Evolutionary conservation across 2,329 filamentous ascomycete genomes (phyloP), one percentile per base, ranked within the genome.

Genomic region (Colletotrichum sp.): DNA sequence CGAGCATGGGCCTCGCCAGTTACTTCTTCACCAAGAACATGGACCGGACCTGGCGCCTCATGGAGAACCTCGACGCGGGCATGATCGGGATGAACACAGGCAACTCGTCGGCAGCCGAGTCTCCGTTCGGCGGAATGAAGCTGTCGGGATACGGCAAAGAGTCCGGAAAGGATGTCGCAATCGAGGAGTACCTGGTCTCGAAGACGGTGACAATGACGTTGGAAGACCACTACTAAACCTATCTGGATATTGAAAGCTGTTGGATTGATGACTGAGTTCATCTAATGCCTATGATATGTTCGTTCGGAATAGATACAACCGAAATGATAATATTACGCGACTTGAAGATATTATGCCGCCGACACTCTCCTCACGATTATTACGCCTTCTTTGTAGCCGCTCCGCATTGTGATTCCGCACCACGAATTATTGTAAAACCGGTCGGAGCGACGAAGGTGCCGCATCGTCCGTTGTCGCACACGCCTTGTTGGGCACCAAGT

Each of bases 1-100:
- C 92, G 0, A 92, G 95, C 73, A 93, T 95, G 36, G 94, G 94
- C 2, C 88, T 96, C 18, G 94, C 94, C 1, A 93, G 92, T 2
- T 96, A 96, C 85, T 94, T 96, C 86, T 95, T 93, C 85, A 93
- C 85, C 9, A 82, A 82, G 77, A 83, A 89, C 79, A 72, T 88
- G 5, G 82, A 83, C 66, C 79, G 88, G 10, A 80, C 84, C 10
- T 82, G 80, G 67, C 82, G 88, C 7, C 83, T 90, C 3, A 84
- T 87, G 3, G 88, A 90, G 79, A 86, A 83, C 3, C 83, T 94
- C 36, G 90, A 94, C 75, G 89, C 92, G 0, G 92, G 92, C 6
- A 94, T 94, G 92, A 89, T 94, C 5, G 92, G 91, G 2, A 68
- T 76, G 73, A 76, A 76, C 12, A 76, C 74, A 0, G 74, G 70